A percentile compares a stretch with the other conserved stretches of the same genome.
Conservation (phyloP, 352 stramenopile species). For the Aphanomyces astaci region DNA sequence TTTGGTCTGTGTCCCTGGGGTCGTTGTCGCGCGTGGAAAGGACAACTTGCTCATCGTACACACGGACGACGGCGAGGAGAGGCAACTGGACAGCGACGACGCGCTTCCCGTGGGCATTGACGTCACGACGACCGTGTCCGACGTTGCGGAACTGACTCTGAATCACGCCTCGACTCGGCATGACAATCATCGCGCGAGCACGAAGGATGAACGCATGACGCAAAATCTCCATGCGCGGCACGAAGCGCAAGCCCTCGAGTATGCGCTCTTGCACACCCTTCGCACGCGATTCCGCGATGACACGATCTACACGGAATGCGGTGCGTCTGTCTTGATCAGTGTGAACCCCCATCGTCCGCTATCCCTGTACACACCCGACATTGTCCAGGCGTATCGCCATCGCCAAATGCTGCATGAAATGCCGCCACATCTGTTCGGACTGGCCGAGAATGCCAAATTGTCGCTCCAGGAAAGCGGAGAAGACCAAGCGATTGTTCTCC, state of each 20-base stretch:
- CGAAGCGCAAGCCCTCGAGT: slow-evolving; percentile 50
- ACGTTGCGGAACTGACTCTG: slow-evolving; percentile 15
- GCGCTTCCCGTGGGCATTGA: slow-evolving; percentile 28
- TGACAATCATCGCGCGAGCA: background rate
- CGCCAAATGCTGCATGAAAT: slow-evolving; percentile 54
- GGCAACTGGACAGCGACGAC: slow-evolving; percentile 45
- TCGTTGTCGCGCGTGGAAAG: background rate
- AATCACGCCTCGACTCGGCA: background rate
- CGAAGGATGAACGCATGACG: background rate
- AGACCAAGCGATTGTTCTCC: slow-evolving; percentile 68
- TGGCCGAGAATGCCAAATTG: slow-evolving; percentile 67
- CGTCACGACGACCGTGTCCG: background rate
- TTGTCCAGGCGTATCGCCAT: slow-evolving; percentile 67
- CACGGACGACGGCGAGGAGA: slow-evolving; percentile 75
- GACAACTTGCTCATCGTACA: slow-evolving; percentile 43
- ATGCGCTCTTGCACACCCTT: slow-evolving; percentile 64
- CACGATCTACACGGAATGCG: slow-evolving; percentile 55
- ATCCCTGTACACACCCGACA: slow-evolving; percentile 75
- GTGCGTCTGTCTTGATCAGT: slow-evolving; percentile 62
- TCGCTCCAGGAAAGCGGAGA: slow-evolving; percentile 72
- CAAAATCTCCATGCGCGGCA: slow-evolving; percentile 3
- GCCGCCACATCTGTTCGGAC: slow-evolving; percentile 64
- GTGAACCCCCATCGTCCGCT: slow-evolving; percentile 62
- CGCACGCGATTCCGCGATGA: slow-evolving; percentile 70
- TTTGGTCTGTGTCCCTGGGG: slow-evolving; percentile 5